Evolutionary conservation across 768 basidiomycete genomes (phyloP).

Genomic region (Rubroboletus satanas): DNA sequence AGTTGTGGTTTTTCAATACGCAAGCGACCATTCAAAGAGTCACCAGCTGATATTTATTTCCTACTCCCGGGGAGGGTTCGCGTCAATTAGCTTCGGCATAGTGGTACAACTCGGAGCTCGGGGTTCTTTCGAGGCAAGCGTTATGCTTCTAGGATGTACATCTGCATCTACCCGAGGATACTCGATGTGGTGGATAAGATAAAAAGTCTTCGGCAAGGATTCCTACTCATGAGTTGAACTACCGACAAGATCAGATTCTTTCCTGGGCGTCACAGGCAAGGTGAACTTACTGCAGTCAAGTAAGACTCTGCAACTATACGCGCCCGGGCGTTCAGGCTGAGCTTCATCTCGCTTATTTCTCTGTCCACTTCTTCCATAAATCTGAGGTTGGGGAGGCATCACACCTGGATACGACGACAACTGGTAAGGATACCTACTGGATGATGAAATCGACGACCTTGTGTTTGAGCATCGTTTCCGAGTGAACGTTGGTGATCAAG

Average conservation of each 20-base stretch:
- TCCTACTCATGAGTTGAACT: conserved; percentile 27
- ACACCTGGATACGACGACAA: background rate
- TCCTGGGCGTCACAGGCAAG: background rate
- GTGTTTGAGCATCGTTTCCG: conserved; percentile 99
- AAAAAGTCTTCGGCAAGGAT: background rate
- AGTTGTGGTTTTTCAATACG: conserved; percentile 14
- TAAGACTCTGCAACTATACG: conserved; percentile 98
- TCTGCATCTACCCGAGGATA: conserved; percentile 16
- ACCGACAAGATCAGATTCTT: conserved; percentile 3
- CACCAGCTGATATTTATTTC: conserved; percentile 5
- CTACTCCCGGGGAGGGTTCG: background rate
- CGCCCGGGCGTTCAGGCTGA: conserved; percentile 91
- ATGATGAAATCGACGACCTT: conserved; percentile 99
- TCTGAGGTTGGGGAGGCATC: conserved; percentile 35
- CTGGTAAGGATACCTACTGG: conserved; percentile 55
- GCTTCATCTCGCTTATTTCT: conserved; percentile 99
- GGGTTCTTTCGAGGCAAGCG: conserved; percentile 1
- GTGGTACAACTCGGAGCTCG: conserved; percentile 16
- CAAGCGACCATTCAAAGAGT: conserved; percentile 4
- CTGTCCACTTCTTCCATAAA: conserved; percentile 99
- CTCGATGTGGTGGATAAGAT: conserved; percentile 12
- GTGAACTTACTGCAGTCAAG: conserved; percentile 72
- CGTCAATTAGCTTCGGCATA: conserved; percentile 5
- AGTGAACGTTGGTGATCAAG: conserved; percentile 93
- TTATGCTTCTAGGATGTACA: conserved; percentile 16